A percentile compares a stretch with the other conserved stretches of the same genome.
These are phyloP conservation scores for Diversispora eburnea DNA, from an alignment of 192 early-diverging fungal species.

Conservation along the genomic window DNA sequence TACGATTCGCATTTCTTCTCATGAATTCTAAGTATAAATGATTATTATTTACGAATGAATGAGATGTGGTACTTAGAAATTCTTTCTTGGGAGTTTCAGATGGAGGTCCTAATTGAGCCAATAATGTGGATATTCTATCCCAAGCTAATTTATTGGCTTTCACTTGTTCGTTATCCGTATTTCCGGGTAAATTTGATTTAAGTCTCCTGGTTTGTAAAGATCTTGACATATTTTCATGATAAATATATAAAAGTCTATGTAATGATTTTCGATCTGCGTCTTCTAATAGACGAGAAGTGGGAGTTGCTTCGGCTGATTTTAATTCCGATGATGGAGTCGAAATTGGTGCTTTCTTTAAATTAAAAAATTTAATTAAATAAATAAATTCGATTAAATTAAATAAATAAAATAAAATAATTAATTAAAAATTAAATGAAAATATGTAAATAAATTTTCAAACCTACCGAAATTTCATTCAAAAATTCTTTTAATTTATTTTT, in stretches of 20 bases:
- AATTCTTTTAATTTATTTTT: conserved; percentile 73
- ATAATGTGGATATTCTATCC: conserved; percentile 73
- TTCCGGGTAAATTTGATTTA: conserved; percentile 29
- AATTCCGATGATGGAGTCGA: conserved; percentile 15
- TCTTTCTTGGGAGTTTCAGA: conserved; percentile 58
- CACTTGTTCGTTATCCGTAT: conserved; percentile 18
- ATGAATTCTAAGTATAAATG: conserved; percentile 63
- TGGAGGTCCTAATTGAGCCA: conserved; percentile 82
- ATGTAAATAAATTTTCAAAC: conserved; percentile 15
- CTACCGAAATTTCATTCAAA: conserved; percentile 70
- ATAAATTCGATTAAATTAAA: background rate
- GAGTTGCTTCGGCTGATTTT: background rate
- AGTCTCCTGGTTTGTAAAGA: conserved; percentile 49
- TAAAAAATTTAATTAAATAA: background rate
- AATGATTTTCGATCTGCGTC: conserved; percentile 34
- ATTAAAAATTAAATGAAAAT: background rate
- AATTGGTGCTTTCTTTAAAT: background rate
- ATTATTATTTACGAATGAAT: conserved; percentile 43
- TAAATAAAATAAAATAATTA: background rate
- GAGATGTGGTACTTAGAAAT: conserved; percentile 32
- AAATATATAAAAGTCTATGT: conserved; percentile 66
- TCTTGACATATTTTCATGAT: conserved; percentile 64
- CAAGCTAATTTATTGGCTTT: conserved; percentile 64
- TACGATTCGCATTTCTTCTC: conserved; percentile 62
- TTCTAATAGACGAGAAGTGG: conserved; percentile 33